Evolutionary conservation across 192 early-diverging fungal genomes (phyloP).

Genomic region (Coemansia reversa): DNA sequence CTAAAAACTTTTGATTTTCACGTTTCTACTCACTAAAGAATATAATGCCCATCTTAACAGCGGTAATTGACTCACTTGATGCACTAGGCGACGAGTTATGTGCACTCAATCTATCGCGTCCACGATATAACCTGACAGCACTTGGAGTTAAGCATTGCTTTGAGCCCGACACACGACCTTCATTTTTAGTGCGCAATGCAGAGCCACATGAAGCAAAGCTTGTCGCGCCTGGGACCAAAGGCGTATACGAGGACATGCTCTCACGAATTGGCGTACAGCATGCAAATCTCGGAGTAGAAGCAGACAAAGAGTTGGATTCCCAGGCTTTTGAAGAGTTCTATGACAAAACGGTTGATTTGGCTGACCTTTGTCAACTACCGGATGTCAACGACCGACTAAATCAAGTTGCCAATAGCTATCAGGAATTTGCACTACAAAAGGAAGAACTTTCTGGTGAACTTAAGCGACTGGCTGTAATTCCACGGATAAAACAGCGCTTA

Average conservation of each 20-base stretch:
- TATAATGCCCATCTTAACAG: slow-evolving; percentile 35
- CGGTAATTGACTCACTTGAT: slow-evolving; percentile 38
- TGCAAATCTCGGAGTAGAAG: slow-evolving; percentile 40
- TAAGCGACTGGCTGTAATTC: slow-evolving; percentile 42
- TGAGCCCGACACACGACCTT: slow-evolving; percentile 35
- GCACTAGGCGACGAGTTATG: slow-evolving; percentile 45
- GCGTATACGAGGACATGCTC: slow-evolving; percentile 55
- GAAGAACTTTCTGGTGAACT: slow-evolving; percentile 46
- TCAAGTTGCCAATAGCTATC: slow-evolving; percentile 51
- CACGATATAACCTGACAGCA: slow-evolving; percentile 42
- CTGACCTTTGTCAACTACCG: slow-evolving; percentile 49
- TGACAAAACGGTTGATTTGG: slow-evolving; percentile 52
- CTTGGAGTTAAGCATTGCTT: slow-evolving; percentile 43
- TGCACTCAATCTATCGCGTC: slow-evolving; percentile 36
- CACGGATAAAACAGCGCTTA: slow-evolving; percentile 43
- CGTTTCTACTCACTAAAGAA: background rate
- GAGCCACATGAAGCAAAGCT: slow-evolving; percentile 51
- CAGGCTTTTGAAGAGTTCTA: slow-evolving; percentile 55
- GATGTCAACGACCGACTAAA: slow-evolving; percentile 54
- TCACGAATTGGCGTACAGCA: slow-evolving; percentile 52
- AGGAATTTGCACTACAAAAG: slow-evolving; percentile 39
- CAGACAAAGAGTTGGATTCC: slow-evolving; percentile 39
- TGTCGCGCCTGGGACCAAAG: slow-evolving; percentile 52
- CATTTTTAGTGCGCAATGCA: slow-evolving; percentile 44
- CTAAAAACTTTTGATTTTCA: background rate